Base-by-base conservation (phyloP, 768 basidiomycete species). In the Goffeauzyma gilvescens region DNA sequence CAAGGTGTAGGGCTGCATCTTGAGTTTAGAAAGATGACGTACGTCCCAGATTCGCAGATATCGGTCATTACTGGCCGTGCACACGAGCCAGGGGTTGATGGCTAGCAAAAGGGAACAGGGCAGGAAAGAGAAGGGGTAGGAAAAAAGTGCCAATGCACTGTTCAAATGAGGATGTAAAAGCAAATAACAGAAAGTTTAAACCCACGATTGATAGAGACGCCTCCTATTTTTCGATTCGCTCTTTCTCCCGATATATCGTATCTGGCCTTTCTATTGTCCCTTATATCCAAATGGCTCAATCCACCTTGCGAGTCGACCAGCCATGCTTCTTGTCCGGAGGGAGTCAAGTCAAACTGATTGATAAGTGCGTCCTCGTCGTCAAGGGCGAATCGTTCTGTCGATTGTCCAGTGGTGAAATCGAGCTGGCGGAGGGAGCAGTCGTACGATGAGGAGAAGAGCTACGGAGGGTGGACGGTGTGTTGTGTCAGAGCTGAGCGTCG, bases 391-490 rank as follows among this genome's bases (percentile, higher is more conserved):
- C 66, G 43, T 40, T 67, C 65, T 18, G 53, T 53, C 17, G 65
- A 66, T 17, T 44, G 46, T 25, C 59, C 52, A 6, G 53, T 57
- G 15, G 57, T 38, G 36, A 69, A 61, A 38, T 64, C 55, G 35
- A 66, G 50, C 2, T 45, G 44, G 4, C 68, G 64, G 7, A 69
- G 41, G 2, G 68, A 63, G 31, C 58, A 60, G 49, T 69, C 68
- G 55, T 69, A 68, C 0, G 62, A 61, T 0, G 60, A 52, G 1
- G 66, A 55, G 49, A 57, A 66, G 13, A 68, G 50, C 59, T 66
- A 22, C n/a, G n/a, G 28, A 30, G n/a, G n/a, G n/a, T n/a, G n/a
- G n/a, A n/a, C n/a, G n/a, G 38, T 3, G 13, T 8, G 12, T 4
- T 15, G 2, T 4, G 5, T 23, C 4, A 32, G 6, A 14, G 1